Percentiles rank a stretch among this genome's conserved stretches.
phyloP scores from a whole-genome alignment of 148 eudicot genomes.

The Vaccinium darrowii region DNA sequence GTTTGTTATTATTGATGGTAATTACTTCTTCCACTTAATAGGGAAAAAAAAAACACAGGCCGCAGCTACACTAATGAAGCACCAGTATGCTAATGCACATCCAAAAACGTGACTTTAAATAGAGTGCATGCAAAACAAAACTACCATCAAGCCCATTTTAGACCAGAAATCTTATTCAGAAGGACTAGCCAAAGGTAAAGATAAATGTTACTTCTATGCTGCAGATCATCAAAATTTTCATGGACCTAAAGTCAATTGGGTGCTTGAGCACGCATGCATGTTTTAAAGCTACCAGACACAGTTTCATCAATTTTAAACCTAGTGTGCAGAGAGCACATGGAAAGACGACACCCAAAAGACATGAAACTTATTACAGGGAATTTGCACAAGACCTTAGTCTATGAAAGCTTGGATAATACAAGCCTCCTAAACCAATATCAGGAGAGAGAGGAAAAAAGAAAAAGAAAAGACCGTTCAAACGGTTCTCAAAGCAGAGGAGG shows the following conservation, averaged over 20 bases:
- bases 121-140: background rate
- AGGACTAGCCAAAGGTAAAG: background rate
- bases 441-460: too few species aligned
- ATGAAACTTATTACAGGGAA: background rate
- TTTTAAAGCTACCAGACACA: background rate
- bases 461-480: too few species aligned
- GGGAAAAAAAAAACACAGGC: background rate
- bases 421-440: background rate
- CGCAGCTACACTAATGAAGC: background rate
- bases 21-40: conserved; percentile 7
- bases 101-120: background rate
- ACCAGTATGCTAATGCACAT: background rate
- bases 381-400: background rate
- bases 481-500: too few species aligned
- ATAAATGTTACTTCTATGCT: background rate
- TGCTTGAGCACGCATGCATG: background rate
- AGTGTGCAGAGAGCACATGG: background rate
- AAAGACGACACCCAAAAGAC: background rate
- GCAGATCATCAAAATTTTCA: background rate
- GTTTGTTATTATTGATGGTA: background rate
- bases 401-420: background rate
- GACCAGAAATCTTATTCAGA: background rate
- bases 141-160: background rate
- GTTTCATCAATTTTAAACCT: background rate
- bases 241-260: background rate